Percentiles rank a stretch among this genome's conserved stretches.
These are phyloP conservation scores for Thelonectria olida DNA, from an alignment of 2,329 filamentous ascomycete genomes.

Conservation along the genomic window DNA sequence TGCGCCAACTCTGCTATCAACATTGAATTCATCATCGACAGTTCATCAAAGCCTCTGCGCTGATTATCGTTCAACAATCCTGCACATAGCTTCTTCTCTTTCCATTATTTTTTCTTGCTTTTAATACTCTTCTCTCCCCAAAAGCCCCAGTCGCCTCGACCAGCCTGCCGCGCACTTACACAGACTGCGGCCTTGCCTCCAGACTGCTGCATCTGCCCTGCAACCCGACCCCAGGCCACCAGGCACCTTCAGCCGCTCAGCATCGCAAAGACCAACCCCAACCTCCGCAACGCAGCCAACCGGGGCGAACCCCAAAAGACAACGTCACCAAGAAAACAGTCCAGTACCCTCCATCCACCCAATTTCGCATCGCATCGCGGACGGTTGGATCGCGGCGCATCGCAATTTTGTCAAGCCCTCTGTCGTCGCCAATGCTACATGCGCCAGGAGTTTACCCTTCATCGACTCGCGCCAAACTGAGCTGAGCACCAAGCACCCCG, in stretches of 20 bases:
- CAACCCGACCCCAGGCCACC: constrained; percentile 18
- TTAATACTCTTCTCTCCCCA: background rate
- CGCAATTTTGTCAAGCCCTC: constrained; percentile 21
- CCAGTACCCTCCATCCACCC: constrained; percentile 7
- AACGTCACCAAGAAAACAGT: constrained; percentile 28
- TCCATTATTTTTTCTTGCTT: constrained; percentile 4
- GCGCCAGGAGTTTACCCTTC: constrained; percentile 26
- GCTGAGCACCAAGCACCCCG: constrained; percentile 21
- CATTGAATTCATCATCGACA: too few relatives aligned
- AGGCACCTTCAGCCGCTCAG: constrained; percentile 8
- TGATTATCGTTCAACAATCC: too few relatives aligned
- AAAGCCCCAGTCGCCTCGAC: background rate
- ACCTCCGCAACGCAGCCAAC: constrained; percentile 37
- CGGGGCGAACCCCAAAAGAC: constrained; percentile 27
- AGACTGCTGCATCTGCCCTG: constrained; percentile 23
- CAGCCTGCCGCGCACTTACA: constrained; percentile 11
- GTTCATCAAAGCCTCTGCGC: too few relatives aligned
- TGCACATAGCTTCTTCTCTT: background rate
- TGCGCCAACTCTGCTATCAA: background rate
- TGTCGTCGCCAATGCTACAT: constrained; percentile 34
- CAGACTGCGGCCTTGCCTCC: background rate
- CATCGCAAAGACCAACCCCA: constrained; percentile 24
- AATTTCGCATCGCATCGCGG: constrained; percentile 13
- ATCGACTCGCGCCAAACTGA: constrained; percentile 19
- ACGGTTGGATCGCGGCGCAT: constrained; percentile 32